Percentiles rank a stretch among this genome's conserved stretches.
phyloP scores from a whole-genome alignment of 768 basidiomycete genomes.

The Dioszegia crocea region DNA sequence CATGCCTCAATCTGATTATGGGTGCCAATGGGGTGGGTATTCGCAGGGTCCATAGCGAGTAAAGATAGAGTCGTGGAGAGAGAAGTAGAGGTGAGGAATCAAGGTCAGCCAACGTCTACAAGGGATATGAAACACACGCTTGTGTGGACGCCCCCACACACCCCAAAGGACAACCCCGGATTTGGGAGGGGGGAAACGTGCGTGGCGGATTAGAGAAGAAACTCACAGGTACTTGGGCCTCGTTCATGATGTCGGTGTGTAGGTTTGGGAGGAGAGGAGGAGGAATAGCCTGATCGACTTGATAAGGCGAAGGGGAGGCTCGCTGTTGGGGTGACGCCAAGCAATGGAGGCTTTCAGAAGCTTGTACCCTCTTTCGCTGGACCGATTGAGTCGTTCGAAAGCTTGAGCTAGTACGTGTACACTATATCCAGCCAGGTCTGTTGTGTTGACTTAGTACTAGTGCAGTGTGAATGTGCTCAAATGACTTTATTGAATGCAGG shows the following conservation, averaged over 20 bases:
- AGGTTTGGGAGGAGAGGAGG: background rate
- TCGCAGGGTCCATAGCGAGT: background rate
- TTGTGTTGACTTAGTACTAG: no score
- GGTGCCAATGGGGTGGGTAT: slow-evolving; percentile 3
- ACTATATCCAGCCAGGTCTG: no score
- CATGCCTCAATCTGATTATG: slow-evolving; percentile 44
- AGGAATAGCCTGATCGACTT: no score
- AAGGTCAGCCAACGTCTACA: background rate
- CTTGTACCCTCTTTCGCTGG: no score
- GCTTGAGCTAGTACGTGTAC: no score
- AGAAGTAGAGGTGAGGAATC: background rate
- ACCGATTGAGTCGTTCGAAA: no score
- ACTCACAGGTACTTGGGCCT: slow-evolving; percentile 8
- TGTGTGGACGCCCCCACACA: background rate
- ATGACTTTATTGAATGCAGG: background rate
- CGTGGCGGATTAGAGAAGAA: background rate
- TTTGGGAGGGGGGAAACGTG: background rate
- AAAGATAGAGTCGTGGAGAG: background rate
- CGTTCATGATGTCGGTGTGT: background rate
- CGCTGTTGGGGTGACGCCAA: no score
- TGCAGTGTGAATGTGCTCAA: no score
- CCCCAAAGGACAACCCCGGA: background rate
- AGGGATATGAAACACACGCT: background rate
- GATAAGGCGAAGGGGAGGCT: no score
- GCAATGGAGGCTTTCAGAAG: no score